Evolutionary conservation across 768 basidiomycete species (phyloP).

Genomic region (Termitomyces sp.): DNA sequence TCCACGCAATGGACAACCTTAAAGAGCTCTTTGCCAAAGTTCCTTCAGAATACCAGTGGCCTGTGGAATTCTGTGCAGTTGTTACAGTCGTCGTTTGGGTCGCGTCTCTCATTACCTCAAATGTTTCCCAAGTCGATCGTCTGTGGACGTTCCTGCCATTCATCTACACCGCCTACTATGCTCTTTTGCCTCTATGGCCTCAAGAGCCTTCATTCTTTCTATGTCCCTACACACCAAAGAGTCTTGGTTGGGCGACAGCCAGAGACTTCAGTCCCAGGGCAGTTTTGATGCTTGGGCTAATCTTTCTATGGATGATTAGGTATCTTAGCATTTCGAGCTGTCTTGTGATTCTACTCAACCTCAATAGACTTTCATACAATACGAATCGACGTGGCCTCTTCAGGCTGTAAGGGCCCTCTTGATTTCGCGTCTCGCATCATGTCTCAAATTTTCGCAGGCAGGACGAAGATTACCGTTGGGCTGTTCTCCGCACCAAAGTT

Average conservation of each 20-base stretch:
- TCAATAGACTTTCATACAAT: slow-evolving; percentile 69
- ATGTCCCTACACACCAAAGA: slow-evolving; percentile 54
- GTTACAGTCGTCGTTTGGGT: slow-evolving; percentile 50
- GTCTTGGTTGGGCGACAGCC: slow-evolving; percentile 35
- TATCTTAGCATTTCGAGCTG: slow-evolving; percentile 16
- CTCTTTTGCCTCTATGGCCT: slow-evolving; percentile 66
- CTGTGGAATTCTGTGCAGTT: slow-evolving; percentile 56
- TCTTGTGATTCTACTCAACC: slow-evolving; percentile 11
- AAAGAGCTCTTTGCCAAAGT: slow-evolving; percentile 19
- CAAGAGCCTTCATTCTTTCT: slow-evolving; percentile 37
- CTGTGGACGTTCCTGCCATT: slow-evolving; percentile 78
- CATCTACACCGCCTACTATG: slow-evolving; percentile 80
- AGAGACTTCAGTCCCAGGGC: slow-evolving; percentile 67
- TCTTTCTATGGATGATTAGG: slow-evolving; percentile 68
- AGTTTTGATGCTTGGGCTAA: slow-evolving; percentile 67
- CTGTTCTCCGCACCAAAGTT: slow-evolving; percentile 58
- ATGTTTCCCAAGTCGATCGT: slow-evolving; percentile 87
- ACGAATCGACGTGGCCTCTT: slow-evolving; percentile 84
- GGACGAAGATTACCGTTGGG: slow-evolving; percentile 95
- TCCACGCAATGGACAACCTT: slow-evolving; percentile 8
- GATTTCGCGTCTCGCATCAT: background rate
- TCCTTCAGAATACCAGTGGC: slow-evolving; percentile 52
- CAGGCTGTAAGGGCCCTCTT: slow-evolving; percentile 45
- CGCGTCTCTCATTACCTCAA: slow-evolving; percentile 64
- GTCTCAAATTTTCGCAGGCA: slow-evolving; percentile 36